Evolutionary conservation across 495 filamentous ascomycete species (phyloP).

Genomic region (Hyaloscypha finlandica): DNA sequence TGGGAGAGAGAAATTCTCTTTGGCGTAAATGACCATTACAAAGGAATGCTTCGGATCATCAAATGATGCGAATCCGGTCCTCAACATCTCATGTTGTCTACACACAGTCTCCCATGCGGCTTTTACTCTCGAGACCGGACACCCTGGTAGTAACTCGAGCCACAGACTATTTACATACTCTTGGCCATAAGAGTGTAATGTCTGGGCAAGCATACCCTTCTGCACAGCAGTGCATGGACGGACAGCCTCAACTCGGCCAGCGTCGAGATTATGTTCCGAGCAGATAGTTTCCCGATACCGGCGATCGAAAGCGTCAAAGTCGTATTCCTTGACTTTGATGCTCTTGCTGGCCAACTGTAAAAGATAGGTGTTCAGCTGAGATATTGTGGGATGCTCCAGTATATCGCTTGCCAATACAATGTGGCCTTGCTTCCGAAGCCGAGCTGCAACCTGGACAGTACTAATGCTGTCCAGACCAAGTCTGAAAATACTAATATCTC

Average conservation of each 20-base stretch:
- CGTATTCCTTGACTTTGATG: slow-evolving; percentile 1
- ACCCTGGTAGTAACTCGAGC: slow-evolving; percentile 40
- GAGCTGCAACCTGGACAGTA: slow-evolving; percentile 72
- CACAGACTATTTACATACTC: slow-evolving; percentile 65
- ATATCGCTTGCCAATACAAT: slow-evolving; percentile 65
- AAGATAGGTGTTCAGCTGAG: slow-evolving; percentile 43
- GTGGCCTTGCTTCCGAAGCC: slow-evolving; percentile 59
- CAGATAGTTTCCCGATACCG: slow-evolving; percentile 37
- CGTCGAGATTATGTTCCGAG: slow-evolving; percentile 26
- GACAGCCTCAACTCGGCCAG: slow-evolving; percentile 43
- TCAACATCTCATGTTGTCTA: slow-evolving; percentile 27
- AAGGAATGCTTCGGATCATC: slow-evolving; percentile 36
- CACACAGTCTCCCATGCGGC: slow-evolving; percentile 26
- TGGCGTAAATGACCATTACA: slow-evolving; percentile 60
- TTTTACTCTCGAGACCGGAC: slow-evolving; percentile 20
- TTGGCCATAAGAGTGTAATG: slow-evolving; percentile 52
- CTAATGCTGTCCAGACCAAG: slow-evolving; percentile 89
- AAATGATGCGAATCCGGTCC: slow-evolving; percentile 26
- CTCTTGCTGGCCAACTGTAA: neutral
- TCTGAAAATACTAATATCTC: slow-evolving; percentile 70
- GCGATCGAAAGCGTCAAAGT: slow-evolving; percentile 46
- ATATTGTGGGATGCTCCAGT: slow-evolving; percentile 59
- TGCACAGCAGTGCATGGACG: slow-evolving; percentile 68
- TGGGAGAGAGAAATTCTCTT: slow-evolving; percentile 38
- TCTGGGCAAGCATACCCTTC: slow-evolving; percentile 63